phyloP scores from a whole-genome alignment of 164 flowering plant genomes.

The Platanus orientalis region DNA sequence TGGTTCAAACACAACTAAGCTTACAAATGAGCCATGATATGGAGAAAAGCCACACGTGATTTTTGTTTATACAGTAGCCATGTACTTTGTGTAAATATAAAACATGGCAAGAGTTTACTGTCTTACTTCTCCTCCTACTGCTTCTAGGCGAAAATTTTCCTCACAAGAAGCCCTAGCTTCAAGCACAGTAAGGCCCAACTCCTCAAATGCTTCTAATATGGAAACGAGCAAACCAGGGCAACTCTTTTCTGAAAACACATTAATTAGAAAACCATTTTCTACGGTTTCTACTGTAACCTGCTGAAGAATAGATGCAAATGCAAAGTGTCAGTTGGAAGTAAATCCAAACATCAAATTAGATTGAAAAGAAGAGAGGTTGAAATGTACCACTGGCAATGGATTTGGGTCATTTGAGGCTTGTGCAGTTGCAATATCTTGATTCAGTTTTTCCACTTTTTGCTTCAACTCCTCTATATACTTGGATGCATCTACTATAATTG shows the following conservation, averaged over 20 bases:
- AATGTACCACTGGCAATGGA: conserved; percentile 36
- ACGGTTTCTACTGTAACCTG: conserved; percentile 65
- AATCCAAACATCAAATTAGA: neutral
- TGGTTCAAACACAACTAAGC: too few relatives aligned
- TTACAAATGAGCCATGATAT: too few relatives aligned
- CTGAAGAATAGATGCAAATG: conserved; percentile 10
- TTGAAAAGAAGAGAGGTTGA: neutral
- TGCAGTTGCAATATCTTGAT: conserved; percentile 49
- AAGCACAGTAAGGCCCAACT: conserved; percentile 62
- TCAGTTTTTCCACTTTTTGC: conserved; percentile 65
- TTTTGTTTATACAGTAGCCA: too few relatives aligned
- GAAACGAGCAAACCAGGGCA: conserved; percentile 67
- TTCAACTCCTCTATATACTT: conserved; percentile 76
- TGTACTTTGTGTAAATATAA: neutral
- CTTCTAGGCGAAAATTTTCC: conserved; percentile 61
- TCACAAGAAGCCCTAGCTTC: conserved; percentile 77
- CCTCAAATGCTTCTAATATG: conserved; percentile 73
- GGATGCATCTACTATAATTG: conserved; percentile 79
- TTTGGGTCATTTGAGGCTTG: conserved; percentile 22
- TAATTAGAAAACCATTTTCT: conserved; percentile 63
- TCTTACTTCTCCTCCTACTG: conserved; percentile 70
- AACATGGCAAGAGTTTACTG: neutral
- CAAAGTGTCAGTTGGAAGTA: neutral
- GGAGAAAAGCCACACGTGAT: too few relatives aligned
- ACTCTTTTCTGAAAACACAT: conserved; percentile 49